Evolutionary conservation across 1,284 basidiomycete species (phyloP).

Genomic region (Violaceomyces palustris): DNA sequence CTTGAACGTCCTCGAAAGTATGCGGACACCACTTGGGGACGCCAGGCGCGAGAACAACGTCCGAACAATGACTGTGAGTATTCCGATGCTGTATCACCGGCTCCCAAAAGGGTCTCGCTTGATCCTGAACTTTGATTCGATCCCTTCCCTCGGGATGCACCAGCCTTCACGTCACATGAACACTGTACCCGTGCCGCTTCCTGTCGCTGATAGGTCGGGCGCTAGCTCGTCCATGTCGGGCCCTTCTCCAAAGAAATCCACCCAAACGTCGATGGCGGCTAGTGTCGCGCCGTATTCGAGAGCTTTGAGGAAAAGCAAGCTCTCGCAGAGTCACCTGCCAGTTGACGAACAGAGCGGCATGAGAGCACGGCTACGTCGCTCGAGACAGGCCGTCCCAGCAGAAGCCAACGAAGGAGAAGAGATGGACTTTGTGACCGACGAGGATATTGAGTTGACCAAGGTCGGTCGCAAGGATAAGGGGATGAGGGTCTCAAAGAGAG

Average conservation of each 20-base stretch:
- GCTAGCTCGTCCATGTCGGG: too few relatives aligned
- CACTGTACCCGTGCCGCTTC: slow-evolving; percentile 11
- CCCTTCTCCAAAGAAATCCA: too few relatives aligned
- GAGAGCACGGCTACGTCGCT: slow-evolving; percentile 12
- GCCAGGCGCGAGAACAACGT: slow-evolving; percentile 20
- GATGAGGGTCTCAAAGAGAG: too few relatives aligned
- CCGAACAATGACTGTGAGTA: too few relatives aligned
- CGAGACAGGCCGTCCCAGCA: not conserved
- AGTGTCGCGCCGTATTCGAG: slow-evolving; percentile 41
- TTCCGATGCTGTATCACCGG: too few relatives aligned
- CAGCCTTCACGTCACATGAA: slow-evolving; percentile 9
- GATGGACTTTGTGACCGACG: not conserved
- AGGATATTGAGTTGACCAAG: too few relatives aligned
- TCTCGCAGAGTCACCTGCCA: slow-evolving; percentile 3
- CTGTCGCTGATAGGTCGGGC: slow-evolving; percentile 3
- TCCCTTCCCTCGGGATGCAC: too few relatives aligned
- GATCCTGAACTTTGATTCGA: too few relatives aligned
- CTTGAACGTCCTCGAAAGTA: slow-evolving; percentile 52
- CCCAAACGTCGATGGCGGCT: too few relatives aligned
- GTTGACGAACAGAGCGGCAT: slow-evolving; percentile 15
- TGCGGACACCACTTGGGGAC: slow-evolving; percentile 46
- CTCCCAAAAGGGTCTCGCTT: too few relatives aligned
- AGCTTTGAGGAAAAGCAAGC: slow-evolving; percentile 22
- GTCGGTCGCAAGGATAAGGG: too few relatives aligned
- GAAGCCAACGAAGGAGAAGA: not conserved